Base-by-base conservation (phyloP, 805 yeast genomes). In the Yarrowia sp. region DNA sequence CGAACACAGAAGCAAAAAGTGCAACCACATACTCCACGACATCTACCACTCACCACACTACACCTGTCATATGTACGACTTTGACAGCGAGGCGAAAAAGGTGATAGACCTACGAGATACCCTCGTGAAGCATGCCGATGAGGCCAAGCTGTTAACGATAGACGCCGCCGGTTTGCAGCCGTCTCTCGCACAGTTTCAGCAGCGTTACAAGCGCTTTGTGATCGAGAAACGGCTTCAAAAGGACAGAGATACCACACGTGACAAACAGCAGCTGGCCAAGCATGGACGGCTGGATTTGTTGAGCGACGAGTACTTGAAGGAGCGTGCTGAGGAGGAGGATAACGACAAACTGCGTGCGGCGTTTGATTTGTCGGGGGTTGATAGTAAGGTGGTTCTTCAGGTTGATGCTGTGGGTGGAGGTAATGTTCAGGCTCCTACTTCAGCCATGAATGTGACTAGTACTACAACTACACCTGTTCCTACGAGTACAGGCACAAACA, bases 21-120 rank as follows among this genome's bases (percentile, higher is more conserved):
- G 5, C 28, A 22, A 22, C 4, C 50, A n/a, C 35, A 5, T 4
- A 31, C 15, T 14, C 8, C n/a, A 15, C 36, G 44, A 15, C 28
- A 41, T 13, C 1, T 8, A 6, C 14, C 14, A 38, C 42, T 7
- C 17, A 38, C 17, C 10, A 22, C 10, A 1, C 17, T 38, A 28
- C 50, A 15, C 36, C 17, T 6, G 28, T 13, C 15, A 6, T 43
- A 58, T 39, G 47, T 47, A 32, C 41, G 63, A 66, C 53, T 65
- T 48, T 42, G 70, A 68, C 31, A 22, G 13, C 13, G 67, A 68
- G 53, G 66, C 65, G 14, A 45, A 39, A 36, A 68, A 68, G 48
- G 64, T 68, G 42, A 50, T 68, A 1, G 60, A 36, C 10, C 50
- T 68, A 8, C 48, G 69, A 32, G 66, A 68, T 53, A 43, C 45